phyloP scores from a whole-genome alignment of 2,329 filamentous ascomycete species.

The Tympanopsis confertula region DNA sequence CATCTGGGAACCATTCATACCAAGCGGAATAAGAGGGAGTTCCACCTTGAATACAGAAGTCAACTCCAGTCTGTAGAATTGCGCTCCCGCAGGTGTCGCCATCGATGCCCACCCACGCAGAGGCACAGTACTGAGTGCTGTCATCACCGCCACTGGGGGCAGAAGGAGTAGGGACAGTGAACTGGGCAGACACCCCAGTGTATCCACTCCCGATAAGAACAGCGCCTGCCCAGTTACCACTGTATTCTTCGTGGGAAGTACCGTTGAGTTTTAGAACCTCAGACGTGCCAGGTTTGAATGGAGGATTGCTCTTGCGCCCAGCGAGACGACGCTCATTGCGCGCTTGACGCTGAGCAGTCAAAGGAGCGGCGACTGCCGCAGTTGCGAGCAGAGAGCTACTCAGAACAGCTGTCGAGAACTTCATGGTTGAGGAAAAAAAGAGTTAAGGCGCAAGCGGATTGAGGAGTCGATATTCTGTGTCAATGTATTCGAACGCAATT shows the following conservation, averaged over 20 bases:
- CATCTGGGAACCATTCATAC: slow-evolving; percentile 51
- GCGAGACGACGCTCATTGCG: slow-evolving; percentile 10
- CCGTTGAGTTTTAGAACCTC: slow-evolving; percentile 14
- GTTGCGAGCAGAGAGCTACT: slow-evolving; percentile 24
- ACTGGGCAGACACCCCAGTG: slow-evolving; percentile 37
- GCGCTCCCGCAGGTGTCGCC: slow-evolving; percentile 41
- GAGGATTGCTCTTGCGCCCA: slow-evolving; percentile 16
- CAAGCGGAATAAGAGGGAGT: slow-evolving; percentile 37
- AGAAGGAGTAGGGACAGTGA: slow-evolving; percentile 38
- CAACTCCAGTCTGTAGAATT: slow-evolving; percentile 45
- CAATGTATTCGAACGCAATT: too few relatives aligned
- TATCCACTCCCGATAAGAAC: slow-evolving; percentile 38
- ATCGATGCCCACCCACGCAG: slow-evolving; percentile 51
- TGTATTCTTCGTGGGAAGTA: slow-evolving; percentile 33
- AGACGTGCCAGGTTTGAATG: slow-evolving; percentile 13
- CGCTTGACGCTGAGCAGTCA: slow-evolving; percentile 24
- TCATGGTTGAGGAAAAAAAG: slow-evolving; percentile 38
- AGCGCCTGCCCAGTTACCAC: slow-evolving; percentile 47
- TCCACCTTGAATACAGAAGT: slow-evolving; percentile 33
- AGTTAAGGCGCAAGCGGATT: too few relatives aligned
- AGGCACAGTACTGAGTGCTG: slow-evolving; percentile 26
- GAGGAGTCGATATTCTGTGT: too few relatives aligned
- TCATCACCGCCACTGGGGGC: slow-evolving; percentile 19
- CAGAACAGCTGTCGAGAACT: slow-evolving; percentile 28
- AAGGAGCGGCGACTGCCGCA: slow-evolving; percentile 30